A percentile compares a stretch with the other conserved stretches of the same genome.
Evolutionary conservation across 2,329 filamentous ascomycete genomes (phyloP).

Genomic region (Trichoderma sp.): DNA sequence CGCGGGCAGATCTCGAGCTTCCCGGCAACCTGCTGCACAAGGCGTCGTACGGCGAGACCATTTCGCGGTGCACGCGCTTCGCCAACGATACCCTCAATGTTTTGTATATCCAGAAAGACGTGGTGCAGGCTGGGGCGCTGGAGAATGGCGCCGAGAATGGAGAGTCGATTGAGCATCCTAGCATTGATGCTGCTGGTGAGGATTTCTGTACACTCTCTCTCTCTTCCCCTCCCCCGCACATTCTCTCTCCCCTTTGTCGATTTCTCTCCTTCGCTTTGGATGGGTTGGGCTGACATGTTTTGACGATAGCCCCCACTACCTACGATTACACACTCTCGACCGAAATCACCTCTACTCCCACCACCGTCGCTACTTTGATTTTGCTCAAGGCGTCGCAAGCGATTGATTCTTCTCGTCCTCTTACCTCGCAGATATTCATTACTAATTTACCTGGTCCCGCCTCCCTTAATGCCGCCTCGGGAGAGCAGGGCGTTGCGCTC

Average conservation of each 20-base stretch:
- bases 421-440: conserved; percentile 87
- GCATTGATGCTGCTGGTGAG: conserved; percentile 49
- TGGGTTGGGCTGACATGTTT: neutral
- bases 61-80: conserved; percentile 86
- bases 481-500: conserved; percentile 69
- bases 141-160: conserved; percentile 37
- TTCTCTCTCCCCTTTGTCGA: neutral
- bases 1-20: conserved; percentile 75
- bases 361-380: conserved; percentile 83
- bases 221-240: neutral
- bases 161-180: conserved; percentile 43
- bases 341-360: conserved; percentile 76
- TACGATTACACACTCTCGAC: conserved; percentile 80
- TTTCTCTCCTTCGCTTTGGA: neutral
- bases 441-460: conserved; percentile 86
- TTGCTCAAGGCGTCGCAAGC: conserved; percentile 87
- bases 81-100: conserved; percentile 84
- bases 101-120: conserved; percentile 88
- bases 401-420: conserved; percentile 78
- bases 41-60: conserved; percentile 71
- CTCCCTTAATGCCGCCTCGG: conserved; percentile 64
- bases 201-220: conserved; percentile 1
- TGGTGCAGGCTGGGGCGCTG: conserved; percentile 55
- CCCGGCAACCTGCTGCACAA: conserved; percentile 81
- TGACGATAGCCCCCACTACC: conserved; percentile 44